Evolutionary conservation across 75 land plant genomes (phyloP).

Genomic region (Picea sitchensis): DNA sequence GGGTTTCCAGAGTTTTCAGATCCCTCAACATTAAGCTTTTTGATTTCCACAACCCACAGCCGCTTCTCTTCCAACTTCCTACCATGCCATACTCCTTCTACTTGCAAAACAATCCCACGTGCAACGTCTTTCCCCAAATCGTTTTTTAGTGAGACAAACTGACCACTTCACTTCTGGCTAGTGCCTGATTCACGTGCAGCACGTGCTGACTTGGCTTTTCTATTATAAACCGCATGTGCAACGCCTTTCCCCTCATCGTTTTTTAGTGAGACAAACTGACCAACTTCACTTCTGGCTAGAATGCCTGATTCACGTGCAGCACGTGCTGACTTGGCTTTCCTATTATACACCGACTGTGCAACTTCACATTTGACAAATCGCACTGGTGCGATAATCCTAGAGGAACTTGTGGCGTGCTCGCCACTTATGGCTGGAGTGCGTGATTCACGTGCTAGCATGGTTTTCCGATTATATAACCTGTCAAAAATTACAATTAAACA

Average conservation of each 20-base stretch:
- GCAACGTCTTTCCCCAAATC: too few relatives aligned
- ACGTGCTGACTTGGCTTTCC: too few relatives aligned
- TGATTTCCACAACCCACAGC: slow-evolving; percentile 54
- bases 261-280: slow-evolving; percentile 48
- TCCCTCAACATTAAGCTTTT: slow-evolving; percentile 50
- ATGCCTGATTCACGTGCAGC: too few relatives aligned
- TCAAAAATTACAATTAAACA: slow-evolving; percentile 6
- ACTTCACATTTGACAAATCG: slow-evolving; percentile 33
- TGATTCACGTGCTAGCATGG: slow-evolving; percentile 70
- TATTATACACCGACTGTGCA: too few relatives aligned
- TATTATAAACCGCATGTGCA: too few relatives aligned
- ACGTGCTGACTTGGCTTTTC: too few relatives aligned
- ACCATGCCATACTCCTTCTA: slow-evolving; percentile 58
- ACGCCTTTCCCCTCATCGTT: slow-evolving; percentile 49
- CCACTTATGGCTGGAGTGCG: slow-evolving; percentile 30
- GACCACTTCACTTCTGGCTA: too few relatives aligned
- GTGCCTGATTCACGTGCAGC: too few relatives aligned
- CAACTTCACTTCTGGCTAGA: too few relatives aligned
- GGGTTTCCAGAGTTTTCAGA: slow-evolving; percentile 36
- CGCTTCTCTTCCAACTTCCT: slow-evolving; percentile 37
- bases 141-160: too few relatives aligned
- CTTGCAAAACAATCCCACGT: slow-evolving; percentile 54
- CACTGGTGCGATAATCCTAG: not conserved
- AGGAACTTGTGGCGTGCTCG: not conserved
- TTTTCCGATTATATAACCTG: slow-evolving; percentile 94